A percentile compares a stretch with the other conserved stretches of the same genome.
Conservation (phyloP, 1,284 basidiomycete genomes). For the Pisolithus thermaeus region DNA sequence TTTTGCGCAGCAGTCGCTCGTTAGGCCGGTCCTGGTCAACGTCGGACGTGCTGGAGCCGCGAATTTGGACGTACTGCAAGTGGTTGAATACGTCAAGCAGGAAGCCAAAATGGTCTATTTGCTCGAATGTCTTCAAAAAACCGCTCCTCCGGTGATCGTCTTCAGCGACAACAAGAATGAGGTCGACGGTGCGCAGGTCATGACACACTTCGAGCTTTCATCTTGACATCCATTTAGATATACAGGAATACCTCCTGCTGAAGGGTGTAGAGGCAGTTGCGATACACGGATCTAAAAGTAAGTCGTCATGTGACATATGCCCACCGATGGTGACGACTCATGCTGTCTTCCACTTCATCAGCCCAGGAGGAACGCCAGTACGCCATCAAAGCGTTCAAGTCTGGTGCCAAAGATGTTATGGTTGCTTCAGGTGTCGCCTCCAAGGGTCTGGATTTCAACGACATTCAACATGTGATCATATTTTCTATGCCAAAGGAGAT, state of each 20-base stretch:
- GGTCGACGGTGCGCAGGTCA: conserved; percentile 72
- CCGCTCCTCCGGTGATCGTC: conserved; percentile 95
- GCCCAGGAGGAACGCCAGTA: conserved; percentile 99
- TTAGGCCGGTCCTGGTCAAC: conserved; percentile 91
- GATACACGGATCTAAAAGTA: conserved; percentile 96
- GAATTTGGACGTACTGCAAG: conserved; percentile 93
- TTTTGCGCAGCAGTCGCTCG: conserved; percentile 93
- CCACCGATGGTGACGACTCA: neutral
- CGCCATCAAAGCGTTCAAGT: conserved; percentile 96
- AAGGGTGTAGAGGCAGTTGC: conserved; percentile 99
- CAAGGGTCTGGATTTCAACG: conserved; percentile 97
- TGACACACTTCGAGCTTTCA: neutral
- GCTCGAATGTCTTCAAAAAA: conserved; percentile 96
- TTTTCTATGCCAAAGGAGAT: conserved; percentile 99
- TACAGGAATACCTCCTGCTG: conserved; percentile 93
- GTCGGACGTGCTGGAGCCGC: conserved; percentile 98
- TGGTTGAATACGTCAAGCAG: conserved; percentile 98
- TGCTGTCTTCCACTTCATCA: conserved; percentile 25
- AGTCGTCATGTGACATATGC: no score
- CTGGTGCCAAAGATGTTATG: conserved; percentile 97
- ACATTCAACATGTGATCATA: conserved; percentile 97
- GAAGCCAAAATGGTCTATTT: conserved; percentile 99
- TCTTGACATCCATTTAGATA: conserved; percentile 54
- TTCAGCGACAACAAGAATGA: conserved; percentile 99
- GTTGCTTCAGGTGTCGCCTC: conserved; percentile 97